Percentiles rank a stretch among this genome's conserved stretches.
These are phyloP conservation scores for Curvularia verruculosa DNA, from an alignment of 2,329 filamentous ascomycete genomes.

Conservation along the genomic window DNA sequence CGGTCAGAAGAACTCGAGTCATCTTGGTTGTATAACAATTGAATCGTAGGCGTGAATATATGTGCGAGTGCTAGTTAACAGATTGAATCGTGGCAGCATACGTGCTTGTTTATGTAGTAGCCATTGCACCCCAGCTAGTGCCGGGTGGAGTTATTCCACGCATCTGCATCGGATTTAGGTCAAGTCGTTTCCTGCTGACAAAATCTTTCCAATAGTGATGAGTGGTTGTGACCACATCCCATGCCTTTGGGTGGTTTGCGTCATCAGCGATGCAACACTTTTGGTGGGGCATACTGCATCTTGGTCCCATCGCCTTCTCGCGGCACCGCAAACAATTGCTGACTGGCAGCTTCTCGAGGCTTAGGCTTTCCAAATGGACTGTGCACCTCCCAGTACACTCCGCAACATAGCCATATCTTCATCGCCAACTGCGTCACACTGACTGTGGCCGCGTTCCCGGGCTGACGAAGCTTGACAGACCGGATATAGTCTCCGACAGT, in stretches of 20 bases:
- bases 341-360: slow-evolving; percentile 16
- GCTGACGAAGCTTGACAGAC: background rate
- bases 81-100: slow-evolving; percentile 13
- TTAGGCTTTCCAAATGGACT: slow-evolving; percentile 21
- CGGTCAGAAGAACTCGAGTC: slow-evolving; percentile 52
- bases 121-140: slow-evolving; percentile 17
- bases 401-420: slow-evolving; percentile 31
- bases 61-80: background rate
- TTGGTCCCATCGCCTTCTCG: slow-evolving; percentile 9
- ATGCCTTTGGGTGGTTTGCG: slow-evolving; percentile 9
- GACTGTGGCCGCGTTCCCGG: background rate
- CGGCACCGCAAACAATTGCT: slow-evolving; percentile 22
- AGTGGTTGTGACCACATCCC: slow-evolving; percentile 18
- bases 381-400: slow-evolving; percentile 26
- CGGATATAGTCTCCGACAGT: background rate
- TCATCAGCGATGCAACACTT: slow-evolving; percentile 21
- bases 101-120: slow-evolving; percentile 18
- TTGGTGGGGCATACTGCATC: slow-evolving; percentile 14
- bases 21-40: slow-evolving; percentile 24
- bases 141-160: slow-evolving; percentile 21
- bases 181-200: slow-evolving; percentile 16
- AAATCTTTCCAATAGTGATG: slow-evolving; percentile 8
- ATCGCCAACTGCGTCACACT: slow-evolving; percentile 4
- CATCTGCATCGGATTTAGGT: slow-evolving; percentile 15
- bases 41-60: background rate